A percentile compares a stretch with the other conserved stretches of the same genome.
Evolutionary conservation across 768 basidiomycete genomes (phyloP).

Genomic region (Suillus spraguei): DNA sequence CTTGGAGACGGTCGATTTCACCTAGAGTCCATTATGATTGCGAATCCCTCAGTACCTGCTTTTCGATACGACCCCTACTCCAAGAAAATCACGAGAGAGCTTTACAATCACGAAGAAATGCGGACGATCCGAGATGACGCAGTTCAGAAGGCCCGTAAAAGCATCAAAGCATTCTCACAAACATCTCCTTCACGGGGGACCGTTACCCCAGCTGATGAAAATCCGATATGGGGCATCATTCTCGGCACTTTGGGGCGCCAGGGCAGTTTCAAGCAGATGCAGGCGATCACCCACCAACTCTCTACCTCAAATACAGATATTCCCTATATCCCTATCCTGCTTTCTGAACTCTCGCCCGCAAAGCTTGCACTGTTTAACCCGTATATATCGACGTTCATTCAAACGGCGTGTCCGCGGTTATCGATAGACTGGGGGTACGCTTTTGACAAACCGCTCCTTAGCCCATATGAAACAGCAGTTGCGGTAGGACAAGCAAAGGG

Average conservation of each 20-base stretch:
- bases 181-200: conserved; percentile 10
- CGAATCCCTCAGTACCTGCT: conserved; percentile 93
- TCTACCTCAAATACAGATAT: conserved; percentile 53
- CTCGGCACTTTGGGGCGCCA: conserved; percentile 95
- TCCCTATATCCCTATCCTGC: conserved; percentile 86
- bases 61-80: conserved; percentile 99
- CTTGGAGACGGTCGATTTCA: conserved; percentile 98
- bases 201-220: conserved; percentile 3
- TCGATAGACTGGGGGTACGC: conserved; percentile 99
- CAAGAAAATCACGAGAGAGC: conserved; percentile 93
- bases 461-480: conserved; percentile 91
- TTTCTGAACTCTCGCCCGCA: conserved; percentile 96
- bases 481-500: conserved; percentile 67
- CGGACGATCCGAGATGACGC: conserved; percentile 70
- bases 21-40: conserved; percentile 98
- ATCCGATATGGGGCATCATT: conserved; percentile 80
- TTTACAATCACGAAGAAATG: conserved; percentile 92
- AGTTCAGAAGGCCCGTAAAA: conserved; percentile 71
- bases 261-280: conserved; percentile 87
- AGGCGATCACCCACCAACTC: conserved; percentile 80
- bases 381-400: conserved; percentile 87
- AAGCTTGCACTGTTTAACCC: conserved; percentile 85
- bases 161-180: conserved; percentile 43
- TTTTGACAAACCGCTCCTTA: conserved; percentile 84
- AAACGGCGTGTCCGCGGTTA: conserved; percentile 94